phyloP scores from a whole-genome alignment of 2,329 filamentous ascomycete species.

The Paraphaeosphaeria minitans region DNA sequence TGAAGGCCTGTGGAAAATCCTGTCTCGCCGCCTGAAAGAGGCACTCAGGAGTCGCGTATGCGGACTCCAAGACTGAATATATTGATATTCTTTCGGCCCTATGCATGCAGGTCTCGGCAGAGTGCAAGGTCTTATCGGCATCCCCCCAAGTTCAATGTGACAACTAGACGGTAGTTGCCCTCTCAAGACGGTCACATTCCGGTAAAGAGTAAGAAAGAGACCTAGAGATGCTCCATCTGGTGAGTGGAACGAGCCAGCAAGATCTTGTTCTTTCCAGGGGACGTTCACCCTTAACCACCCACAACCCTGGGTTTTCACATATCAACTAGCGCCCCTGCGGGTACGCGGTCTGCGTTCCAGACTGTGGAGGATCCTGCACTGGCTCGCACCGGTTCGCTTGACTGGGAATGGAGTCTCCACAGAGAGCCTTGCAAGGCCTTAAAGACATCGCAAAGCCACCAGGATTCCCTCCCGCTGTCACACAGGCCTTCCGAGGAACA shows the following conservation, averaged over 20 bases:
- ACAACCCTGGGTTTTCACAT: background rate
- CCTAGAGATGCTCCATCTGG: background rate
- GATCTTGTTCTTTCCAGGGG: no score
- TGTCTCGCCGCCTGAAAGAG: background rate
- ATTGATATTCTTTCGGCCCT: background rate
- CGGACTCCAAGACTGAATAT: slow-evolving; percentile 2
- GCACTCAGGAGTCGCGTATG: background rate
- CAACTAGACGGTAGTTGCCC: no score
- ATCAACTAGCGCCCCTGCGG: slow-evolving; percentile 11
- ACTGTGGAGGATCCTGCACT: background rate
- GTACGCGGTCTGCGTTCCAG: slow-evolving; percentile 6
- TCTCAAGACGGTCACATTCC: background rate
- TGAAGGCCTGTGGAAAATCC: background rate
- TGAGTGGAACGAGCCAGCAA: no score
- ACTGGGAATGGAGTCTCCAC: background rate
- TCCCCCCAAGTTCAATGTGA: background rate
- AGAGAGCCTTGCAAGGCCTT: background rate
- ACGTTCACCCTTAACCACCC: background rate
- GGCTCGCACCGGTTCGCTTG: background rate
- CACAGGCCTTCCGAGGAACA: background rate
- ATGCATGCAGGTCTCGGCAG: slow-evolving; percentile 4
- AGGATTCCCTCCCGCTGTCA: slow-evolving; percentile 6
- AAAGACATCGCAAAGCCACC: slow-evolving; percentile 8
- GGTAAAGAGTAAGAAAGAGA: background rate
- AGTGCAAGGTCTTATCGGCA: background rate